These are phyloP conservation scores for Lunasporangiospora selenospora DNA, from an alignment of 192 early-diverging fungal species.

Conservation along the genomic window DNA sequence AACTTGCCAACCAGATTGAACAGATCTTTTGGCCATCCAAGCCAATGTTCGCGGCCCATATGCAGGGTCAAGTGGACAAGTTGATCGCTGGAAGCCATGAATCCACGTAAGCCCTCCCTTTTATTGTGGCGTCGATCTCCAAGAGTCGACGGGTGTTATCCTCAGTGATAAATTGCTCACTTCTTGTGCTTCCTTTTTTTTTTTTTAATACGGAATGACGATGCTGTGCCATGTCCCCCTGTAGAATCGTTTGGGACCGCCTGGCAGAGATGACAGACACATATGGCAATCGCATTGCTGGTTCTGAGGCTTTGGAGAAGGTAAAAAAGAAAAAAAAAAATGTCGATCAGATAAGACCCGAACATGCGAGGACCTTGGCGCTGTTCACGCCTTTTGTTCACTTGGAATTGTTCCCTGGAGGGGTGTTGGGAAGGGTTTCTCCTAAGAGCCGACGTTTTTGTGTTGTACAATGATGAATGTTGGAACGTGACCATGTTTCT, in stretches of 20 bases:
- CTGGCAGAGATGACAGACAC: slow-evolving; percentile 70
- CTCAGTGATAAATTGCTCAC: too few relatives aligned
- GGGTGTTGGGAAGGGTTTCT: too few relatives aligned
- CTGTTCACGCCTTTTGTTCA: neutral
- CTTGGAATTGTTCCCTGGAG: too few relatives aligned
- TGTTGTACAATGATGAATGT: too few relatives aligned
- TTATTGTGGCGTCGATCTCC: neutral
- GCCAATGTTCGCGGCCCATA: slow-evolving; percentile 29
- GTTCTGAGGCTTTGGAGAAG: slow-evolving; percentile 53
- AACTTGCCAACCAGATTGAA: too few relatives aligned
- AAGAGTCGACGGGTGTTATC: too few relatives aligned
- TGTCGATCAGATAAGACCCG: neutral
- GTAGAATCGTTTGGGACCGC: slow-evolving; percentile 66
- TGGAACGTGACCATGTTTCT: too few relatives aligned
- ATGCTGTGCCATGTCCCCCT: too few relatives aligned
- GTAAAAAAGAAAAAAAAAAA: slow-evolving; percentile 19
- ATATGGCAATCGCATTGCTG: slow-evolving; percentile 64
- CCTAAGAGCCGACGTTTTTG: too few relatives aligned
- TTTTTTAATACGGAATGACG: too few relatives aligned
- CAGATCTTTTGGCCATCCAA: too few relatives aligned
- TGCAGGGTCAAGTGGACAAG: slow-evolving; percentile 26
- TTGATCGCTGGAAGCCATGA: slow-evolving; percentile 43
- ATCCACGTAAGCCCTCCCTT: slow-evolving; percentile 17
- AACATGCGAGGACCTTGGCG: neutral
- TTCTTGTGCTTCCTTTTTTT: neutral